Evolutionary conservation across 768 basidiomycete genomes (phyloP).

Genomic region (Sarcomyxa edulis): DNA sequence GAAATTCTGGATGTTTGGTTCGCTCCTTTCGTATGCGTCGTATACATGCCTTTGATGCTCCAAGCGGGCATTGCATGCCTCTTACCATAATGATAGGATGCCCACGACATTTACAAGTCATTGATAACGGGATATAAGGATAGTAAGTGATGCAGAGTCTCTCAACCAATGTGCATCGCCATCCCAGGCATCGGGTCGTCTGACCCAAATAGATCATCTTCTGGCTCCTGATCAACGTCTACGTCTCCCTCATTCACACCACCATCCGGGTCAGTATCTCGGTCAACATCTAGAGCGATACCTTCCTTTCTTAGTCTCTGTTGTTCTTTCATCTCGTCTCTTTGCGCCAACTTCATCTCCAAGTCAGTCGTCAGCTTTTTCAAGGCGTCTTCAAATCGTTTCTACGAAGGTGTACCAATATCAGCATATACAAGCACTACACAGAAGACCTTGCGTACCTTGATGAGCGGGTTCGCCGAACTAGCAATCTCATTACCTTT

Average conservation of each 20-base stretch:
- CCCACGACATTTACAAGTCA: conserved; percentile 3
- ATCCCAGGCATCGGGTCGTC: conserved; percentile 33
- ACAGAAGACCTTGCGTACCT: conserved; percentile 39
- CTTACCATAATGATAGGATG: conserved; percentile 20
- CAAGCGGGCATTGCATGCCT: conserved; percentile 63
- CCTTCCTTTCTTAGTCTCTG: conserved; percentile 71
- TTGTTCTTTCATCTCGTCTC: conserved; percentile 76
- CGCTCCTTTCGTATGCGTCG: conserved; percentile 74
- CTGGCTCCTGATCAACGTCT: conserved; percentile 24
- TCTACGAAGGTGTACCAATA: conserved; percentile 33
- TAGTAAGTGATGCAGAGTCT: neutral
- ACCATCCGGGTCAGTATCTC: conserved; percentile 29
- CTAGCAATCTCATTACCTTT: conserved; percentile 80
- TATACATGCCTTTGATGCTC: conserved; percentile 69
- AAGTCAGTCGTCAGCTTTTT: conserved; percentile 84
- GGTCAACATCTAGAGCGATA: conserved; percentile 33
- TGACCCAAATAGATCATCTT: conserved; percentile 42
- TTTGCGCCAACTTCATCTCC: conserved; percentile 76
- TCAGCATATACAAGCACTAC: neutral
- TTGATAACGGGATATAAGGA: neutral
- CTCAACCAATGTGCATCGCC: conserved; percentile 25
- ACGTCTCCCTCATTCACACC: conserved; percentile 24
- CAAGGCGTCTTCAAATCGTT: conserved; percentile 90
- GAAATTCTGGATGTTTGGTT: conserved; percentile 79
- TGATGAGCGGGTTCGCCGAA: conserved; percentile 83